These are phyloP conservation scores for Diplodia sapinea DNA, from an alignment of 2,329 filamentous ascomycete species.

Conservation along the genomic window DNA sequence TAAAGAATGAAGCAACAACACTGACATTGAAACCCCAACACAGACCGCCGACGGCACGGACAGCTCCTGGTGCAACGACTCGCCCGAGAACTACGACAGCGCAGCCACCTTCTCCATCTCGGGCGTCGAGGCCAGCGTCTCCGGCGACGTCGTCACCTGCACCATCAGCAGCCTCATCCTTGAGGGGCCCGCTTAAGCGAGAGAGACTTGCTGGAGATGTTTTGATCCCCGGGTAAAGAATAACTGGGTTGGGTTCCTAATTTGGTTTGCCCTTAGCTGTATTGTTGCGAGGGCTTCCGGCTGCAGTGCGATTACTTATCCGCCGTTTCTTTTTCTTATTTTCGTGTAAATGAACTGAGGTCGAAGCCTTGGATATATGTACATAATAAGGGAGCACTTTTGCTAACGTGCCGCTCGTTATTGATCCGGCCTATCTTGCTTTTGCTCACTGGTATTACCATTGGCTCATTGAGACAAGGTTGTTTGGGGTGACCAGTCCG, in stretches of 20 bases:
- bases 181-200: conserved; percentile 31
- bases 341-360: conserved; percentile 1
- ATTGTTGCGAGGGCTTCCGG: too few species aligned
- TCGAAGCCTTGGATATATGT: background rate
- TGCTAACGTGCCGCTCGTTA: background rate
- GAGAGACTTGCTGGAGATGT: background rate
- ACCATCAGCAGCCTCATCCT: conserved; percentile 35
- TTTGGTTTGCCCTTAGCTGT: background rate
- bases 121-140: conserved; percentile 44
- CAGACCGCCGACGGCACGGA: conserved; percentile 36
- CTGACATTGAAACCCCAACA: background rate
- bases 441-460: background rate
- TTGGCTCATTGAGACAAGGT: background rate
- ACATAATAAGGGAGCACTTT: background rate
- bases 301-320: background rate
- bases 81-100: conserved; percentile 49
- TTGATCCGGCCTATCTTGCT: background rate
- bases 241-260: background rate
- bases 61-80: conserved; percentile 37
- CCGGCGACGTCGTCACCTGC: conserved; percentile 35
- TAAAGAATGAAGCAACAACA: conserved; percentile 23
- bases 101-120: conserved; percentile 47
- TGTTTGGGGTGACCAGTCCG: background rate
- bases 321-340: background rate
- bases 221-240: background rate